Conservation (phyloP, 768 basidiomycete species). For the Cystobasidium onofrii region DNA sequence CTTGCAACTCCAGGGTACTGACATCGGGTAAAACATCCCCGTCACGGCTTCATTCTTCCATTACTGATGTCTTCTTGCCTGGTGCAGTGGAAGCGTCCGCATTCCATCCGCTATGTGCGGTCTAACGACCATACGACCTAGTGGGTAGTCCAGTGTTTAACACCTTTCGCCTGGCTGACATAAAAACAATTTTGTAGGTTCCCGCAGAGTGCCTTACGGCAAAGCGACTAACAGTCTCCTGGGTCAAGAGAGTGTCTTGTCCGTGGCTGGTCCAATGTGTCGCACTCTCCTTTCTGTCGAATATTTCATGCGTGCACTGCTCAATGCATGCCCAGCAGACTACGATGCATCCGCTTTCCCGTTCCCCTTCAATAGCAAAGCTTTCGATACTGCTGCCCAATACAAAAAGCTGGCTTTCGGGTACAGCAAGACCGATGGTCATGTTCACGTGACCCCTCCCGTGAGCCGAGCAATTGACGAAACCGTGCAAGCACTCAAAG, state of each 20-base stretch:
- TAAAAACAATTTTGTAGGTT: neutral
- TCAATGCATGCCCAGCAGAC: constrained; percentile 5
- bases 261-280: constrained; percentile 32
- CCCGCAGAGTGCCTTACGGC: constrained; percentile 25
- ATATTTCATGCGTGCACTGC: constrained; percentile 19
- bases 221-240: constrained; percentile 29
- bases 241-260: constrained; percentile 27
- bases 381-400: neutral
- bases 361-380: constrained; percentile 24
- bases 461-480: constrained; percentile 14
- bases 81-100: constrained; percentile 11
- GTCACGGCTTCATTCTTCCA: no score
- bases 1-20: constrained; percentile 22
- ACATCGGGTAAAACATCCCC: no score
- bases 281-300: constrained; percentile 9
- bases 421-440: neutral
- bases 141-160: neutral
- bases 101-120: constrained; percentile 32
- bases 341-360: constrained; percentile 34
- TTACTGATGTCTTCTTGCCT: neutral
- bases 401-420: constrained; percentile 19
- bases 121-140: constrained; percentile 24
- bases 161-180: neutral
- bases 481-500: constrained; percentile 16
- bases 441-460: constrained; percentile 1